These are phyloP conservation scores for Rhizoclosmatium hyalinum DNA, from an alignment of 371 early-diverging fungal species.

Conservation along the genomic window DNA sequence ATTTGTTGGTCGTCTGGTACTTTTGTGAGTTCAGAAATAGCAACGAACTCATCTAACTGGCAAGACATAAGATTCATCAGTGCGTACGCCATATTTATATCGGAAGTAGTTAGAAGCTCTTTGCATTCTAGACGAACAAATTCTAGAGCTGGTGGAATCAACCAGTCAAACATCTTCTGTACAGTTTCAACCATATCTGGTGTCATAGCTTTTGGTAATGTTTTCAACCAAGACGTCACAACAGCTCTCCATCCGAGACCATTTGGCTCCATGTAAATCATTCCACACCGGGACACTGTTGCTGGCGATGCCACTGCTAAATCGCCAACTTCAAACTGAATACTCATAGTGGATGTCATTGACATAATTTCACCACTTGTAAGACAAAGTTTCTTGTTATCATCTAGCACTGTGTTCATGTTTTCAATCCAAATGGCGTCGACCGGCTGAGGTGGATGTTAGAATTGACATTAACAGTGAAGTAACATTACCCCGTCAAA, in stretches of 20 bases:
- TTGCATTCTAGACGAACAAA: conserved; percentile 50
- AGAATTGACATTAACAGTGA: not conserved
- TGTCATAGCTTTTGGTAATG: conserved; percentile 43
- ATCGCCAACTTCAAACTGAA: conserved; percentile 65
- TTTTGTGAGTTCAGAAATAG: conserved; percentile 20
- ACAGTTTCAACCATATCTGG: conserved; percentile 47
- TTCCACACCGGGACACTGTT: conserved; percentile 69
- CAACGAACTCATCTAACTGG: conserved; percentile 56
- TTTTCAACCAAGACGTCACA: conserved; percentile 57
- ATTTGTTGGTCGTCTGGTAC: conserved; percentile 38
- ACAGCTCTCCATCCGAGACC: conserved; percentile 60
- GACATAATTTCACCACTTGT: conserved; percentile 69
- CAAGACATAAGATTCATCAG: conserved; percentile 60
- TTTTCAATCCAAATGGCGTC: conserved; percentile 71
- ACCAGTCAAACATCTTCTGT: conserved; percentile 55
- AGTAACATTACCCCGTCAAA: conserved; percentile 57
- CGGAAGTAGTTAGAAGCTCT: conserved; percentile 54
- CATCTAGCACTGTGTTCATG: conserved; percentile 71
- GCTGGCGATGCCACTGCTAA: conserved; percentile 69
- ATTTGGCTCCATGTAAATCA: conserved; percentile 68
- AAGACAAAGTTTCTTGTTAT: conserved; percentile 68
- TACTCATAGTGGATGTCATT: conserved; percentile 62
- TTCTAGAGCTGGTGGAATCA: conserved; percentile 53
- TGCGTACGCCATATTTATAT: conserved; percentile 52
- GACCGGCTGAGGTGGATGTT: conserved; percentile 42